Evolutionary conservation across 192 early-diverging fungal genomes (phyloP), one percentile per base, ranked within the genome.

Genomic region (Bifiguratus adelaidae): DNA sequence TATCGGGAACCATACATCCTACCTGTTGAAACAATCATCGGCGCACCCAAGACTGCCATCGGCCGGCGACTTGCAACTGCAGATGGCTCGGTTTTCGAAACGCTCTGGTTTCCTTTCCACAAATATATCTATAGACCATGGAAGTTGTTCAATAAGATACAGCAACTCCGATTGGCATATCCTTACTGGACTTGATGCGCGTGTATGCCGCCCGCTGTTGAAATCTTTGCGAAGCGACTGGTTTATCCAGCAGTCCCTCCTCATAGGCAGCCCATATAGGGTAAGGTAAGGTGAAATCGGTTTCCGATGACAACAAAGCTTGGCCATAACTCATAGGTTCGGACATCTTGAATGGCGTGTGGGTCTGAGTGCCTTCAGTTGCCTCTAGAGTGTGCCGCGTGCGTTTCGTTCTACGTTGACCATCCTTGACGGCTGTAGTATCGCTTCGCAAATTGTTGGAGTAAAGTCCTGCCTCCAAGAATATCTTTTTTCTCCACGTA

Each of bases 1-100:
- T 4, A 53, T 6, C 38, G 5, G 25, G 18, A 53, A 20, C 30
- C 7, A 33, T 18, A 8, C 28, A 33, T 15, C 44, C 1, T 53
- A 77, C 71, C 85, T 55, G 43, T 89, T 91, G 20, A 83, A 65
- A 48, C 88, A 91, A 38, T 80, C 76, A 12, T 82, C 75, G 1
- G 67, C 65, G 48, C 88, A 91, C 7, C 72, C 81, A 29, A 58
- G 50, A 28, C 58, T 37, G 7, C 75, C 76, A 38, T 78, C 64
- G 23, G 52, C 53, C n/a, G 77, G 75, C 7, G 60, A 46, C 12
- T 33, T 61, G 51, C 86, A 88, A 25, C 70, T 61, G 44, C 85
- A 88, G 1, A 84, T 53, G 34, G 76, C 58, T 0, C 52, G 55
- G 4, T 73, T 61, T 12, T 56, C 61, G 2, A 55, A 47, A 43